Evolutionary conservation across 2,329 filamentous ascomycete species (phyloP), one percentile per base, ranked within the genome.

Genomic region (Claviceps humidiphila): DNA sequence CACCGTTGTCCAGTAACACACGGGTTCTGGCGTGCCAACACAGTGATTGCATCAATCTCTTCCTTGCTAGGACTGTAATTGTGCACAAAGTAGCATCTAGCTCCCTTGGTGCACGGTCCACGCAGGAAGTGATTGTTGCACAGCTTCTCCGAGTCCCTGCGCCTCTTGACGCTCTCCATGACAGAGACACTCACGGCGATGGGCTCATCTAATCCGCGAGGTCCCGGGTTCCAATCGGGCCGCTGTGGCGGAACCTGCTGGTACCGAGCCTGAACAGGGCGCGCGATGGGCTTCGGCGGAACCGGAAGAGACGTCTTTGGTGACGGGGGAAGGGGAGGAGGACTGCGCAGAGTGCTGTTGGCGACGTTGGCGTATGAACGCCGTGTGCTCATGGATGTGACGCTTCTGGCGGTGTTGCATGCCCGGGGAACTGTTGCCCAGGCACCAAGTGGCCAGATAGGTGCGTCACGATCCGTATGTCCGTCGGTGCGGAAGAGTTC

Each of bases 101-200:
- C 68, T 9, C 71, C 71, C 58, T 80, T 81, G 47, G 68, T 61
- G 57, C 80, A 83, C 0, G 74, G 74, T 0, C 77, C 78, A 17
- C 77, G 71, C 34, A 83, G 70, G 59, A 78, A 82, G 59, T 80
- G 76, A 48, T 79, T 79, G 61, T 82, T 82, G 68, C 80, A 83
- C 7, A 81, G 66, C 63, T 82, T 82, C 55, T 75, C 71, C 57
- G 65, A 67, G 37, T 74, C 74, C 52, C 73, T 75, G 53, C 78
- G 70, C 60, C 73, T 77, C 66, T 79, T 81, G 58, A 82, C 72
- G 22, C 64, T 69, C 14, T 82, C 78, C 54, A 82, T 62, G 7
- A 71, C 71, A 1, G 61, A 55, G 44, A 64, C 59, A 52, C 73
- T 75, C 22, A 77, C 67, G 2, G 64, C 63, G 34, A 82, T 73